A percentile compares a stretch with the other conserved stretches of the same genome.
Evolutionary conservation across 306 rosid species (phyloP).

Genomic region (Castanea mollissima): DNA sequence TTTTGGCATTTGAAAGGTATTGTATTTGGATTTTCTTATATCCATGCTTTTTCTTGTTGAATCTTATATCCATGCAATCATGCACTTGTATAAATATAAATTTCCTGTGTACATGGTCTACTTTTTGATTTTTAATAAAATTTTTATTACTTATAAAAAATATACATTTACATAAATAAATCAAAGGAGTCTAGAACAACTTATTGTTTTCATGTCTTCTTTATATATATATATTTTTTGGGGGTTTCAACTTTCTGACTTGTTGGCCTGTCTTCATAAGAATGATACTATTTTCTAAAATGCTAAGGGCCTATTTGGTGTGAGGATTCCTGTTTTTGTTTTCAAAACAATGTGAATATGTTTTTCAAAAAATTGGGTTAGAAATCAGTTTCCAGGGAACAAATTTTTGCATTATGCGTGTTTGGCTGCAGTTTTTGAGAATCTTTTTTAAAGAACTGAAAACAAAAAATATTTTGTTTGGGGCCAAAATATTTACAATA

Average conservation of each 20-base stretch:
- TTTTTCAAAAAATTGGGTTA: no score
- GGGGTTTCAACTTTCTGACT: background rate
- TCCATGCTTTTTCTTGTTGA: constrained; percentile 5
- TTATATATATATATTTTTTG: background rate
- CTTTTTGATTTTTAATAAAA: no score
- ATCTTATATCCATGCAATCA: background rate
- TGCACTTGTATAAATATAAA: background rate
- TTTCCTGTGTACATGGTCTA: no score
- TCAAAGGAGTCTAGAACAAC: background rate
- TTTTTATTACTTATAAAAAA: no score
- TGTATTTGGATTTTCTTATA: background rate
- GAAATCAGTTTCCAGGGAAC: no score
- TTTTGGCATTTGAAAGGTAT: constrained; percentile 91
- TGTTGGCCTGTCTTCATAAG: background rate
- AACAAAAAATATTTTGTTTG: no score
- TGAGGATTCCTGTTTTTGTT: no score
- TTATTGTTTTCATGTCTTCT: background rate
- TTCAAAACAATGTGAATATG: no score
- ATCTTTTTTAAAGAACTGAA: no score
- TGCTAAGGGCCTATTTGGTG: background rate
- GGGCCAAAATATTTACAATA: no score
- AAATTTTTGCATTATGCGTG: no score
- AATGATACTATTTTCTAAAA: background rate
- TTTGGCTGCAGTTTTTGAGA: no score
- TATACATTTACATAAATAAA: background rate